These are phyloP conservation scores for Tricholoma saponaceum DNA, from an alignment of 768 basidiomycete species.

Conservation along the genomic window DNA sequence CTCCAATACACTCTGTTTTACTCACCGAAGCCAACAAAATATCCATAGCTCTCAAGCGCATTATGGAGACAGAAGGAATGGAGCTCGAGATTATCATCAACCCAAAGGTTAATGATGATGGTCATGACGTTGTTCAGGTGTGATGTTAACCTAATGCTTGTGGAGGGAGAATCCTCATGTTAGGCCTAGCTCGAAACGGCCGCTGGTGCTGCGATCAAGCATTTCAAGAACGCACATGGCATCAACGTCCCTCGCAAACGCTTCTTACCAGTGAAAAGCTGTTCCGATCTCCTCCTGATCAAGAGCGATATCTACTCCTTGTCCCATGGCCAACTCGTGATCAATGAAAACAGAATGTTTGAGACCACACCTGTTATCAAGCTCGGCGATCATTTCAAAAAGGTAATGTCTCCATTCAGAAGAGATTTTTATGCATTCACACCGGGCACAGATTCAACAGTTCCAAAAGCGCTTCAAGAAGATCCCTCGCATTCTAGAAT, in stretches of 20 bases:
- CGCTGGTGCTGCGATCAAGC: constrained; percentile 91
- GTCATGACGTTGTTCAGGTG: constrained; percentile 79
- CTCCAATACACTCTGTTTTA: background rate
- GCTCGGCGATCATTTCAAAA: constrained; percentile 96
- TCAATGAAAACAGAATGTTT: constrained; percentile 82
- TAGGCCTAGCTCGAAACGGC: constrained; percentile 77
- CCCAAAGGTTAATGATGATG: constrained; percentile 83
- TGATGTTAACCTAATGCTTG: constrained; percentile 2
- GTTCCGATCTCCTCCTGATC: constrained; percentile 84
- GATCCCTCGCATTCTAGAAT: constrained; percentile 85
- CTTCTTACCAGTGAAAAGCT: constrained; percentile 89
- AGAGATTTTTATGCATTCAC: background rate
- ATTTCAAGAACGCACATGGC: constrained; percentile 88
- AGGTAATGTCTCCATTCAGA: constrained; percentile 40
- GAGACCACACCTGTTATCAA: constrained; percentile 93
- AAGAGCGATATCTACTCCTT: constrained; percentile 93
- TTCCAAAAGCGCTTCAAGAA: constrained; percentile 96
- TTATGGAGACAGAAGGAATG: constrained; percentile 84
- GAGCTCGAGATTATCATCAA: constrained; percentile 96
- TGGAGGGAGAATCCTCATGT: constrained; percentile 13
- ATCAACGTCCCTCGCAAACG: constrained; percentile 93
- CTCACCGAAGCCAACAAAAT: background rate
- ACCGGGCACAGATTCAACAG: constrained; percentile 56
- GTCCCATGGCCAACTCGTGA: constrained; percentile 81
- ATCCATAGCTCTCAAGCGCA: constrained; percentile 71